Percentiles rank a stretch among this genome's conserved stretches.
These are phyloP conservation scores for Citrus hindsii DNA, from an alignment of 345 rosid species.

Conservation along the genomic window DNA sequence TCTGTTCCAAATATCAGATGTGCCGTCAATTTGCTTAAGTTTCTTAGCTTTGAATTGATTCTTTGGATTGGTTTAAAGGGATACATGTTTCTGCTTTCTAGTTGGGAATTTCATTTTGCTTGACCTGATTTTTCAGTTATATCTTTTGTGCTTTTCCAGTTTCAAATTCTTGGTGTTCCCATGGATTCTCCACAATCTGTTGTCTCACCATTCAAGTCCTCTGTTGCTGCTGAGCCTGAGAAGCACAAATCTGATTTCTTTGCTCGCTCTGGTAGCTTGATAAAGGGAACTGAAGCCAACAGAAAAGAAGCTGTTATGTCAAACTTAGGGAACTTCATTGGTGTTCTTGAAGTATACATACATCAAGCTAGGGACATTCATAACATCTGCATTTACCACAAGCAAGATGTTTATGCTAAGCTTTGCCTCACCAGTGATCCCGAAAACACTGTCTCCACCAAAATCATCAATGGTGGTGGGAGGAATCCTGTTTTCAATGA, in stretches of 20 bases:
- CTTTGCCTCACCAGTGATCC: slow-evolving; percentile 87
- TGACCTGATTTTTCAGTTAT: slow-evolving; percentile 2
- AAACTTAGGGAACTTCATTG: slow-evolving; percentile 43
- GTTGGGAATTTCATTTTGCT: background rate
- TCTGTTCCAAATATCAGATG: background rate
- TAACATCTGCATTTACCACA: slow-evolving; percentile 98
- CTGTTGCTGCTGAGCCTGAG: slow-evolving; percentile 47
- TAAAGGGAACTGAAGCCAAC: slow-evolving; percentile 40
- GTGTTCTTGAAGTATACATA: slow-evolving; percentile 67
- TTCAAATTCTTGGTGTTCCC: slow-evolving; percentile 8
- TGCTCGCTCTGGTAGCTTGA: slow-evolving; percentile 30
- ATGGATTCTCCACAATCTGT: slow-evolving; percentile 99
- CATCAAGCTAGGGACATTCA: slow-evolving; percentile 98
- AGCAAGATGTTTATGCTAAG: slow-evolving; percentile 99
- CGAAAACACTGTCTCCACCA: slow-evolving; percentile 70
- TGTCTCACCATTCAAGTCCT: slow-evolving; percentile 78
- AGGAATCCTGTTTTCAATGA: slow-evolving; percentile 95
- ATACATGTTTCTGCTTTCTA: background rate
- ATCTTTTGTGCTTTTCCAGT: slow-evolving; percentile 35
- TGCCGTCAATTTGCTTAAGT: slow-evolving; percentile 2
- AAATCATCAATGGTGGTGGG: slow-evolving; percentile 97
- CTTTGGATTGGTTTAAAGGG: background rate
- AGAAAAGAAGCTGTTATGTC: slow-evolving; percentile 31
- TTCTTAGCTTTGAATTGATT: background rate
- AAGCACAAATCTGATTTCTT: slow-evolving; percentile 46